Base-by-base conservation (phyloP, 2,329 filamentous ascomycete species). In the Didymella pinodella region DNA sequence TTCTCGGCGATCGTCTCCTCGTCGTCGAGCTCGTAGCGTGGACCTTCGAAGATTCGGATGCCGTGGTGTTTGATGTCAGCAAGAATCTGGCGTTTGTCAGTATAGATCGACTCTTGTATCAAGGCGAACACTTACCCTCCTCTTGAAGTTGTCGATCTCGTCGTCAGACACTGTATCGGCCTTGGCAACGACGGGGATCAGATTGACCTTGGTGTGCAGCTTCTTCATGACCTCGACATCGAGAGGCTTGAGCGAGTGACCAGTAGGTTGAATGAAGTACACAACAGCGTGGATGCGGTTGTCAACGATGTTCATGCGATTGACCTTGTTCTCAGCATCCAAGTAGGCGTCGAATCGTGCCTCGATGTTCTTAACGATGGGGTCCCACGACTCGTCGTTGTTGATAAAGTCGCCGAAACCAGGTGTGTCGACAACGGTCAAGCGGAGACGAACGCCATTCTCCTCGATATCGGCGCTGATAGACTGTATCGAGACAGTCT, bases 1-100 rank as follows among this genome's bases (percentile, higher is more conserved):
- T 99, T 99, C 86, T 99, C 95, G 26, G 95, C 95, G 78, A 99
- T 97, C 36, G 95, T 99, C 86, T 99, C 95, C 82, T 99, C 95
- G 69, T 99, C 95, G 75, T 99, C 95, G 64, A 98, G 90, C 82
- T 99, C 95, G 81, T 99, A 99, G 69, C 94, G 91, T 66, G 95
- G 95, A 7, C 95, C 95, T 81, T 99, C 95, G 78, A 99, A 99
- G 82, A 99, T 99, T 80, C 97, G 93, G 75, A 99, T 97, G 74
- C 90, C 91, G 83, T 99, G 94, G 83, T 96, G 89, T 81, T 95
- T 90, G 80, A 99, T 98, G 77, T 99, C 95, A 75, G 93, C 88
- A 68, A 98, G 88, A 74, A 99, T 98, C 95, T 99, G 71, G 32
- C 5, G 1, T 5, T 32, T 48, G 59, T 74, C 60, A 74, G 67